Evolutionary conservation across 225 moss, liverwort and hornwort genomes (phyloP).

Genomic region (Anthoceros angustus): DNA sequence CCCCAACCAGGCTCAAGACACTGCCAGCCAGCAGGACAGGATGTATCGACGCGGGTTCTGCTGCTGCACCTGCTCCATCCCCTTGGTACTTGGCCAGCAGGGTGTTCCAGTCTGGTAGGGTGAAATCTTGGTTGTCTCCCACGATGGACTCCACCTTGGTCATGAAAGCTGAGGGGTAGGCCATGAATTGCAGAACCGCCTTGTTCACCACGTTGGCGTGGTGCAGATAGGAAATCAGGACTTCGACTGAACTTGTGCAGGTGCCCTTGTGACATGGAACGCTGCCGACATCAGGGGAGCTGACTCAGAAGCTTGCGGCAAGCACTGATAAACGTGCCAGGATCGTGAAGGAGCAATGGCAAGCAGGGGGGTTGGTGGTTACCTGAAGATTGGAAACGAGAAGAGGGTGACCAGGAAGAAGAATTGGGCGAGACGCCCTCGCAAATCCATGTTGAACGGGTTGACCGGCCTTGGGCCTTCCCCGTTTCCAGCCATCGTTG

Average conservation of each 20-base stretch:
- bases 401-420: slow-evolving; percentile 31
- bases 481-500: not conserved
- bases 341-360: not conserved
- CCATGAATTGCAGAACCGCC: slow-evolving; percentile 16
- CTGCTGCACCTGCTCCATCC: slow-evolving; percentile 10
- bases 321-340: not conserved
- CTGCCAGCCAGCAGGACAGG: slow-evolving; percentile 29
- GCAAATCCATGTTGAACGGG: slow-evolving; percentile 13
- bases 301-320: not conserved
- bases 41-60: slow-evolving; percentile 5
- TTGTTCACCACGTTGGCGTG: slow-evolving; percentile 17
- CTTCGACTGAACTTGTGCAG: slow-evolving; percentile 36
- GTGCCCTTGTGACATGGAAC: slow-evolving; percentile 36
- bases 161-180: slow-evolving; percentile 34
- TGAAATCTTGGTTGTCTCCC: slow-evolving; percentile 16
- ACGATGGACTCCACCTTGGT: slow-evolving; percentile 27
- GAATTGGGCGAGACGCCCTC: slow-evolving; percentile 30
- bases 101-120: slow-evolving; percentile 25
- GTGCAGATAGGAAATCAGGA: slow-evolving; percentile 24
- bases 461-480: not conserved
- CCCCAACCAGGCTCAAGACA: slow-evolving; percentile 27
- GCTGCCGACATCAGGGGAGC: slow-evolving; percentile 16
- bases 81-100: slow-evolving; percentile 18
- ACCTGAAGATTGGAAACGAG: slow-evolving; percentile 45
- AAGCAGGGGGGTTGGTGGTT: not conserved